Percentiles rank a stretch among this genome's conserved stretches.
Evolutionary conservation across 1,284 basidiomycete genomes (phyloP).

Genomic region (Volvariella surrecta): DNA sequence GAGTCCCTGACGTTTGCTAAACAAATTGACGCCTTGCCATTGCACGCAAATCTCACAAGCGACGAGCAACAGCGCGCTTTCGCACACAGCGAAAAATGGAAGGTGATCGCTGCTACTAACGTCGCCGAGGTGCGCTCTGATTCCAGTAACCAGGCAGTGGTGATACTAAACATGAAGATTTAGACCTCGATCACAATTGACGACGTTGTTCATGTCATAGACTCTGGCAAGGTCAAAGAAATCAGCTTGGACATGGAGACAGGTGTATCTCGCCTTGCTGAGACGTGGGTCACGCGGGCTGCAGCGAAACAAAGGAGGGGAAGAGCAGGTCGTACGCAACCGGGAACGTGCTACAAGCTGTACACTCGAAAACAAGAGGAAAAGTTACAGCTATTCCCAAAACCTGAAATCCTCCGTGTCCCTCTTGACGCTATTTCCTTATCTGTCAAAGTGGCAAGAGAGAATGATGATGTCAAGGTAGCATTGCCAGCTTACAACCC

Average conservation of each 20-base stretch:
- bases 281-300: constrained; percentile 77
- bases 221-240: constrained; percentile 87
- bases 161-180: not conserved
- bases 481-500: constrained; percentile 2
- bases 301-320: constrained; percentile 82
- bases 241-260: constrained; percentile 74
- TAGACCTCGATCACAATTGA: constrained; percentile 96
- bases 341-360: constrained; percentile 79
- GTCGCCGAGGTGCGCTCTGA: constrained; percentile 60
- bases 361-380: constrained; percentile 73
- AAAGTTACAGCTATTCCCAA: constrained; percentile 65
- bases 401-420: constrained; percentile 87
- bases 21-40: constrained; percentile 62
- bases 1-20: constrained; percentile 27
- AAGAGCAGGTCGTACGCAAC: constrained; percentile 83
- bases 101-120: constrained; percentile 87
- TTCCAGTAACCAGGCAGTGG: not conserved
- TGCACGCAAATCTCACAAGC: constrained; percentile 86
- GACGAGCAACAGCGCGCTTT: constrained; percentile 85
- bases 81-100: constrained; percentile 57
- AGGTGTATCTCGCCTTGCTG: constrained; percentile 70
- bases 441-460: constrained; percentile 77
- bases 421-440: constrained; percentile 82
- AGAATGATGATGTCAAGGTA: constrained; percentile 75
- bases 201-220: constrained; percentile 82